Evolutionary conservation across 139 green algal species (phyloP).

Genomic region (Chlorella sp.): DNA sequence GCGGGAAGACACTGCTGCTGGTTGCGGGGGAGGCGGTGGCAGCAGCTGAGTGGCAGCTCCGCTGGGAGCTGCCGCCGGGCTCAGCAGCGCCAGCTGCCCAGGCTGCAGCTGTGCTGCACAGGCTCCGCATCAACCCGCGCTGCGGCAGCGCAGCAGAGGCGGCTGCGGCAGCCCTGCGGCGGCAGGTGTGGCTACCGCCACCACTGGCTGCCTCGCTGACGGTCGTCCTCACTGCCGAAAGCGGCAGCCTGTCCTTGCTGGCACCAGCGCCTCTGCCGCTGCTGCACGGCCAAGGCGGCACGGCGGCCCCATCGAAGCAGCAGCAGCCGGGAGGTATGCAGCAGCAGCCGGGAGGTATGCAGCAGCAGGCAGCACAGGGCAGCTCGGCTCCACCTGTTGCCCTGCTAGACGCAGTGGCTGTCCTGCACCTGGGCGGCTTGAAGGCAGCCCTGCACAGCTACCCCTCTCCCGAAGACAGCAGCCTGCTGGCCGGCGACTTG

Average conservation of each 20-base stretch:
- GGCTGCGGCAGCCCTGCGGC: neutral
- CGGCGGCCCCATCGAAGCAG: neutral
- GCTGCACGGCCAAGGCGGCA: neutral
- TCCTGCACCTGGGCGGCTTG: conserved; percentile 7
- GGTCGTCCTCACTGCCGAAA: conserved; percentile 21
- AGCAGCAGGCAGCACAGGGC: neutral
- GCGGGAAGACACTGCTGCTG: conserved; percentile 7
- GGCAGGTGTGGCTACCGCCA: neutral
- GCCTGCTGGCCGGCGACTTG: conserved; percentile 2
- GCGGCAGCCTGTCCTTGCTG: conserved; percentile 20
- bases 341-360: neutral
- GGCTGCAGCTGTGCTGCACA: conserved; percentile 8
- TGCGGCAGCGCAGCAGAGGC: neutral
- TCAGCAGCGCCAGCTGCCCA: neutral
- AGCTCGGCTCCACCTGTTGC: neutral
- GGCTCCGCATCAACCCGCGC: conserved; percentile 40
- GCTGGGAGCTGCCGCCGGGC: conserved; percentile 10
- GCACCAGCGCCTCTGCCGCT: conserved; percentile 1
- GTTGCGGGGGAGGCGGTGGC: neutral
- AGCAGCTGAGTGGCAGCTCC: conserved; percentile 14
- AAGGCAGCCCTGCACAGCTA: conserved; percentile 21
- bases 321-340: neutral
- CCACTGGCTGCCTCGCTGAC: conserved; percentile 38
- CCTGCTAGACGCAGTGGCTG: neutral
- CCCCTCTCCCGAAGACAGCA: neutral